A percentile compares a stretch with the other conserved stretches of the same genome.
Evolutionary conservation across 345 rosid species (phyloP).

Genomic region (Balakata baccata): DNA sequence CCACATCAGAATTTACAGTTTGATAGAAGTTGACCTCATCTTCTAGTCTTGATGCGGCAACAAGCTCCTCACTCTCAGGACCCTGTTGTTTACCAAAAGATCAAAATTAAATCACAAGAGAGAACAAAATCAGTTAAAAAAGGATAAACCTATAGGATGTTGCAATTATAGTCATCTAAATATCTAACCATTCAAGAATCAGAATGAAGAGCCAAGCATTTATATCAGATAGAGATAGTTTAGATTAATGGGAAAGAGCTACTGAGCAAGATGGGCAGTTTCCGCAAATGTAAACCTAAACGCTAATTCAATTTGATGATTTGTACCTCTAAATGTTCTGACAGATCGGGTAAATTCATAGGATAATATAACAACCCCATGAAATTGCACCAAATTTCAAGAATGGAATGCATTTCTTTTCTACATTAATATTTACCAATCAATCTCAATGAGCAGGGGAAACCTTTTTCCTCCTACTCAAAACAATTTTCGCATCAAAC

Average conservation of each 20-base stretch:
- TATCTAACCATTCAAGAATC: slow-evolving; percentile 8
- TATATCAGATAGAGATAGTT: not conserved
- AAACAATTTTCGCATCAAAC: not conserved
- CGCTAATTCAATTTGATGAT: not conserved
- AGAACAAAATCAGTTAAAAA: not conserved
- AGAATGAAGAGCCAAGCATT: not conserved
- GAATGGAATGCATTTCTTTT: not conserved
- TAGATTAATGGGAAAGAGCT: not conserved
- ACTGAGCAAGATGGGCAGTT: not conserved
- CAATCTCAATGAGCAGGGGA: not conserved
- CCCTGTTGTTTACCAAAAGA: slow-evolving; percentile 43
- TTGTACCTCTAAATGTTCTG: not conserved
- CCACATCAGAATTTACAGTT: slow-evolving; percentile 81
- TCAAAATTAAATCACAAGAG: not conserved
- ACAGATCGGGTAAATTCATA: not conserved
- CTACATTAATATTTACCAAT: not conserved
- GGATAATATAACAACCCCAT: not conserved
- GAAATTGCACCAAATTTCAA: not conserved
- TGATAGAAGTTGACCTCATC: slow-evolving; percentile 91
- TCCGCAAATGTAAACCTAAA: not conserved
- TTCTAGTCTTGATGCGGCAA: slow-evolving; percentile 84
- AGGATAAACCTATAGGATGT: not conserved
- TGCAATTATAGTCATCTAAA: not conserved
- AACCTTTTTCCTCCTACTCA: not conserved
- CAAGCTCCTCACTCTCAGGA: slow-evolving; percentile 69